Evolutionary conservation across 2,329 filamentous ascomycete species (phyloP), one percentile per base, ranked within the genome.

Genomic region (Arthrobotrys pseudoclavata): DNA sequence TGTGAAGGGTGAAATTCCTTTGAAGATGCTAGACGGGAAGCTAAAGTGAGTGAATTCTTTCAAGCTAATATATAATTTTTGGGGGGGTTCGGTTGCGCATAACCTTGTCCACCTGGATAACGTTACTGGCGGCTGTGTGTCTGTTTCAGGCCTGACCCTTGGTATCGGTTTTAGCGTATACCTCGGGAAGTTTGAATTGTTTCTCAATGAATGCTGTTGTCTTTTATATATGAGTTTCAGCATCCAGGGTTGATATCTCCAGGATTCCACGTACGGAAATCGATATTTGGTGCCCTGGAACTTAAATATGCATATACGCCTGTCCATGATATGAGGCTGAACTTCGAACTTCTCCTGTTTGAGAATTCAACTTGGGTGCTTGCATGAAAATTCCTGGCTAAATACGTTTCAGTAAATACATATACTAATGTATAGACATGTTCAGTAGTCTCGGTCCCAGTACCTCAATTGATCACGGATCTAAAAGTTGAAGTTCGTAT

Each of bases 151-250:
- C 52, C 52, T 37, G 52, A 37, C 24, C 24, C 12, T 37, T 57
- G 52, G 52, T 34, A 57, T 57, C 52, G n/a, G 52, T 37, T 57
- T 57, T 57, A 13, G 29, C 9, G 9, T 22, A 9, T 37, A n/a
- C 20, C 18, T 22, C 18, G 50, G n/a, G 31, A 9, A 18, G 10
- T n/a, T 40, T 40, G 12, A n/a, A 40, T 3, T n/a, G 10, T 40
- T 40, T 15, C 37, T 40, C 12, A 37, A 37, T 2, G 37, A n/a
- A 40, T 40, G 4, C n/a, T 6, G 6, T 20, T 2, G 15, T 45
- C 1, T 20, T 18, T 5, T 45, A 9, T 9, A 20, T 45, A 45
- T 45, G 15, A 7, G n/a, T 45, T 9, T 20, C 10, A 45, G 18
- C 1, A 7, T 45, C 42, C 7, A 45, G 15, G 42, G 20, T 20